Base-by-base conservation (phyloP, 305 asterid species). In the Fraxinus velutina region DNA sequence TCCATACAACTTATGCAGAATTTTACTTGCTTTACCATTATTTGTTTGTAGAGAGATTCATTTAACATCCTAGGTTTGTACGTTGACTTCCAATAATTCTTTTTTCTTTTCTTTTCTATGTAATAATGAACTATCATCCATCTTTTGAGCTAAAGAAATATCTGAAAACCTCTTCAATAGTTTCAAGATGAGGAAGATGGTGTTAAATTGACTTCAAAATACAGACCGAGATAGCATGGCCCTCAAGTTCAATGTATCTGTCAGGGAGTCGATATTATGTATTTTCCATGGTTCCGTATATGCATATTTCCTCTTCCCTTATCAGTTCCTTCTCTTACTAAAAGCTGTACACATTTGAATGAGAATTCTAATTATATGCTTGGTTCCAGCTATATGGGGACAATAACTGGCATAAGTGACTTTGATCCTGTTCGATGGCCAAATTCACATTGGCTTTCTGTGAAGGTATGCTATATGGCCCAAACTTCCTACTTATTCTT, bases 401-500 rank as follows among this genome's bases (percentile, higher is more conserved):
- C 98, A 7, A 91, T 93, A 82, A 92, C 97, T 82, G 93, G 95
- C 80, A 86, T 93, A 79, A 83, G 93, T 72, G 97, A 93, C 85
- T 72, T 89, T 86, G 98, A 93, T 87, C 89, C 89, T 55, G 86
- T 55, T 75, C 87, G 88, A 50, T 93, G 98, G 98, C 89, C 89
- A 27, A 93, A 92, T 88, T 93, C 98, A 22, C 93, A 93, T 78
- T 93, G 98, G 98, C 97, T 97, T 12, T 91, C 95, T 0, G 95
- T 92, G 75, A 91, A 92, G 92, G 97, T 90, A 87, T 74, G 82
- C 75, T 60, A 2, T 29, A 0, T 44, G 37, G 68, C 17, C 24
- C 21, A 37, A 13, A 34, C 39, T 32, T 80, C 66, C 22, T 82
- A 7, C 57, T 72, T 21, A 50, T 9, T 44, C 39, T 36, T 75